Percentiles rank a stretch among this genome's conserved stretches.
Evolutionary conservation across 2,329 filamentous ascomycete species (phyloP).

Genomic region (Fusarium austroafricanum): DNA sequence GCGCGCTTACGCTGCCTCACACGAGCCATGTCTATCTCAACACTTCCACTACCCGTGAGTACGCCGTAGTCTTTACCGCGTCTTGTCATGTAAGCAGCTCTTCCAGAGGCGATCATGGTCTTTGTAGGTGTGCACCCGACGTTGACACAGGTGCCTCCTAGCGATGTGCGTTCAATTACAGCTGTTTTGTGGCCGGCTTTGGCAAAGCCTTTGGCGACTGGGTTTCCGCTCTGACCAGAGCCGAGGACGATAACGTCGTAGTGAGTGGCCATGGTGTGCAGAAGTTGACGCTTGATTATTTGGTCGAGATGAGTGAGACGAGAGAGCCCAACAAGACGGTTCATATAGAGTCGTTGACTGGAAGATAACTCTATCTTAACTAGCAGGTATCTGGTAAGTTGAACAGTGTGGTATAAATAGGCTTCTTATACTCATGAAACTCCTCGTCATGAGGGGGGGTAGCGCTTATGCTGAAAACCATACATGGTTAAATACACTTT

Average conservation of each 20-base stretch:
- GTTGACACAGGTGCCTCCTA: slow-evolving; percentile 67
- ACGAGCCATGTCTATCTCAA: slow-evolving; percentile 59
- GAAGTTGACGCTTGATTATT: not conserved
- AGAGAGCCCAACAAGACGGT: not conserved
- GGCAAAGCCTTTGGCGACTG: slow-evolving; percentile 60
- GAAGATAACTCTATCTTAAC: not conserved
- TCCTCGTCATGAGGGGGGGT: not conserved
- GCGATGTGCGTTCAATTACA: slow-evolving; percentile 60
- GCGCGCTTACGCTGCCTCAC: slow-evolving; percentile 64
- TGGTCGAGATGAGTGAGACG: not conserved
- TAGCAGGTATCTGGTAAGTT: not conserved
- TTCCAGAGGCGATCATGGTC: slow-evolving; percentile 65
- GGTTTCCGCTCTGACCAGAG: slow-evolving; percentile 64
- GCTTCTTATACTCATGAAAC: slow-evolving; percentile 2
- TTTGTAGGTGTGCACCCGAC: slow-evolving; percentile 69
- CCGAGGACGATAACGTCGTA: slow-evolving; percentile 59
- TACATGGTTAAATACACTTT: slow-evolving; percentile 19
- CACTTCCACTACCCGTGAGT: slow-evolving; percentile 39
- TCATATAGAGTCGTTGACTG: slow-evolving; percentile 19
- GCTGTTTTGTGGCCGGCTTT: slow-evolving; percentile 57
- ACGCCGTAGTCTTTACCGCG: slow-evolving; percentile 61
- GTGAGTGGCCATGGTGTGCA: slow-evolving; percentile 34
- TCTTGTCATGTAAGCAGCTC: slow-evolving; percentile 59
- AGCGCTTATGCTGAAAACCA: slow-evolving; percentile 10
- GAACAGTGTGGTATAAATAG: not conserved